Base-by-base conservation (phyloP, 1,284 basidiomycete genomes). In the Leucoagaricus sp. region DNA sequence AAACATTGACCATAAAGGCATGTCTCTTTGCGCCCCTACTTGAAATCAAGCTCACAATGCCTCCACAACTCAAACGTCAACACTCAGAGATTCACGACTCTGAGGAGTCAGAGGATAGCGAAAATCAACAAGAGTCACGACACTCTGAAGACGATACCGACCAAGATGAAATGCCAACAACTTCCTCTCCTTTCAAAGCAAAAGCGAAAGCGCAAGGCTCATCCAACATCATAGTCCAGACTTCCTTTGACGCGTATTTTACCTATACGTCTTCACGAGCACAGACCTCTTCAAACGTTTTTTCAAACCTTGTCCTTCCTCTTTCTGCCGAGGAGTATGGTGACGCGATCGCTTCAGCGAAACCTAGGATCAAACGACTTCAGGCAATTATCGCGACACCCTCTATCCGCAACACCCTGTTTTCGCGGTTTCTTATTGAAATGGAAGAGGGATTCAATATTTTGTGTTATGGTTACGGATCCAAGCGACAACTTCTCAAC, bases 241-340 rank as follows among this genome's bases (percentile, higher is more conserved):
- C 87, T 15, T 72, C 80, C 66, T 93, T 94, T 53, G 94, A 97
- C 72, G 83, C 85, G 13, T 97, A 95, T 73, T 93, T 97, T 67
- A 77, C 81, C 15, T 80, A 85, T 50, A 76, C 83, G 21, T 75
- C 85, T 8, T 79, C 86, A 38, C 79, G 86, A 13, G 72, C 83
- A 0, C 81, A 82, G 57, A 94, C 93, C 21, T 93, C 91, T 13
- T 75, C 85, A 57, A 87, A 87, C 65, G 81, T 91, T 47, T 93
- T 93, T 69, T 91, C 93, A 0, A 72, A 84, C 15, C 78, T 86
- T 21, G 79, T 91, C 25, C 78, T 84, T 12, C 89, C 93, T 0
- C 76, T 92, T 38, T 79, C 82, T 5, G 71, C 81, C 0, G 81
- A 87, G 17, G 85, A 88, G 62, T 85, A 85, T 64, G 65, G 76